Conservation (phyloP, 371 early-diverging fungal species). For the Apophysomyces sp. region DNA sequence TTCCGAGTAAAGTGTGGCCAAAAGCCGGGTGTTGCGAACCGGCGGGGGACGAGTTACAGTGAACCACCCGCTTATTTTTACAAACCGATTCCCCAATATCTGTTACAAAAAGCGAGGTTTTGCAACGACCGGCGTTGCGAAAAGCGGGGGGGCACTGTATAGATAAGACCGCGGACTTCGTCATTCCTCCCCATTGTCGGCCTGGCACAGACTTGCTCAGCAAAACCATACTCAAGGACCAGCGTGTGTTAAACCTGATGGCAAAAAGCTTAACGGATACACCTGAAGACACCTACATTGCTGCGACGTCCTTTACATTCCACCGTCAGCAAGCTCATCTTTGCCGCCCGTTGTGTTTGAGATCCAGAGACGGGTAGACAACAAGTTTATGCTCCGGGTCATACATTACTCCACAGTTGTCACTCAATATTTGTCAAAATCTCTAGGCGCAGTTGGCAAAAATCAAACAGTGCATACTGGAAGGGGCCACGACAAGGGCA, state of each 20-base stretch:
- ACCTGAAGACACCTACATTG: neutral
- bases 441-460: slow-evolving; percentile 1
- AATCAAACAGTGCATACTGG: slow-evolving; percentile 4
- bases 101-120: too few relatives aligned
- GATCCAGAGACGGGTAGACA: neutral
- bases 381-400: neutral
- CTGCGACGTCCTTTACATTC: neutral
- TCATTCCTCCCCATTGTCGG: neutral
- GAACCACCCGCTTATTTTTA: too few relatives aligned
- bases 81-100: too few relatives aligned
- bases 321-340: neutral
- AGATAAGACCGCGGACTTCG: too few relatives aligned
- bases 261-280: neutral
- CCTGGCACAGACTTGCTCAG: neutral
- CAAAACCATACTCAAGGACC: neutral
- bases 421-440: slow-evolving; percentile 7
- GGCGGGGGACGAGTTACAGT: too few relatives aligned
- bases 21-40: too few relatives aligned
- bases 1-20: too few relatives aligned
- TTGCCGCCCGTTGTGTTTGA: neutral
- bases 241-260: neutral
- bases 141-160: too few relatives aligned
- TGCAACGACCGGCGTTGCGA: too few relatives aligned
- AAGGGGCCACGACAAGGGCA: neutral
- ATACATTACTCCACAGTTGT: neutral